Conservation (phyloP, 164 flowering plant genomes). For the Amborella trichopoda region DNA sequence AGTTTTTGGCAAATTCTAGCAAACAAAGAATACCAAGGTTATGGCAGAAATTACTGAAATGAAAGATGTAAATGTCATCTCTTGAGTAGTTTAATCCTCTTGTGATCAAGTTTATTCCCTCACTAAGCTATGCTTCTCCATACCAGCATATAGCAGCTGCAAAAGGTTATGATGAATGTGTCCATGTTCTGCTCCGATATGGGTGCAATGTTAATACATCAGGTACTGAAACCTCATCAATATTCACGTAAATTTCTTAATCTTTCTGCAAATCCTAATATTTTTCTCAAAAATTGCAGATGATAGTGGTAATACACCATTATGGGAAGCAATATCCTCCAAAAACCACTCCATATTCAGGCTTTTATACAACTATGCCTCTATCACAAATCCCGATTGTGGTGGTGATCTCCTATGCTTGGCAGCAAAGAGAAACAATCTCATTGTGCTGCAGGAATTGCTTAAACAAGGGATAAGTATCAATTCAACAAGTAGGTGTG, state of each 20-base stretch:
- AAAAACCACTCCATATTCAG: constrained; percentile 58
- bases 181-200: constrained; percentile 54
- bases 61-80: background rate
- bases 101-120: background rate
- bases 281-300: constrained; percentile 41
- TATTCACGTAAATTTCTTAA: background rate
- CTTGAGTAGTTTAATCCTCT: background rate
- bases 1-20: background rate
- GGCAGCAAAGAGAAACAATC: constrained; percentile 58
- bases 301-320: constrained; percentile 55
- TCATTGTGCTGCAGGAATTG: constrained; percentile 47
- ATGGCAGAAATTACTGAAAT: background rate
- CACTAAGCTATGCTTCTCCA: background rate
- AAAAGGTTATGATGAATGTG: constrained; percentile 80
- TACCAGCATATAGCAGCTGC: constrained; percentile 78
- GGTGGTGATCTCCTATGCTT: constrained; percentile 72
- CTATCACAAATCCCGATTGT: constrained; percentile 36
- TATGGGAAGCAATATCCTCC: constrained; percentile 67
- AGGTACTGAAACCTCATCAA: constrained; percentile 27
- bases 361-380: constrained; percentile 47
- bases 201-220: constrained; percentile 42
- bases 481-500: constrained; percentile 39
- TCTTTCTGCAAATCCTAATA: no score
- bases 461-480: constrained; percentile 48
- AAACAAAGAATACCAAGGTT: background rate